Percentiles rank a stretch among this genome's conserved stretches.
Conservation (phyloP, 2,329 filamentous ascomycete genomes). For the Onygena corvina region DNA sequence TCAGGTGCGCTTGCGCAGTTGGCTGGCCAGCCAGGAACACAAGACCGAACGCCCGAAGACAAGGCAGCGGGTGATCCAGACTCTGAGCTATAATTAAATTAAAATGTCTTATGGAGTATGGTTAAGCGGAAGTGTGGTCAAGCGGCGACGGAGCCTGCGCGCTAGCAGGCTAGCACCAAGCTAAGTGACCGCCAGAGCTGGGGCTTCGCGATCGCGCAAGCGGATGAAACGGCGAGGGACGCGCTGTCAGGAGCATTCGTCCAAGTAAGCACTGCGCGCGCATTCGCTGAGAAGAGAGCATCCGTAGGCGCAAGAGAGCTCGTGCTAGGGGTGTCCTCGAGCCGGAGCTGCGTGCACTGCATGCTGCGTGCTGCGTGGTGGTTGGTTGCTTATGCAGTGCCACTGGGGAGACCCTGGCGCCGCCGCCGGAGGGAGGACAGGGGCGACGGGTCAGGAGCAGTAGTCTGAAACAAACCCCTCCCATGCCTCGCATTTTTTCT, state of each 20-base stretch:
- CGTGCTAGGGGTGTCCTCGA: neutral
- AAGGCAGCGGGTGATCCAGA: neutral
- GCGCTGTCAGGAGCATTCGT: no score
- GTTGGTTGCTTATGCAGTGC: neutral
- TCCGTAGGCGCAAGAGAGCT: no score
- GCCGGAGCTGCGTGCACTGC: neutral
- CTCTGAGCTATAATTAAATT: conserved; percentile 2
- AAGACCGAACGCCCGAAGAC: neutral
- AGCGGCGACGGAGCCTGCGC: neutral
- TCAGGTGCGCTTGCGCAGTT: conserved; percentile 1
- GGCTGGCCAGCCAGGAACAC: neutral
- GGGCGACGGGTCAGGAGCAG: conserved; percentile 6
- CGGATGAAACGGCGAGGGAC: no score
- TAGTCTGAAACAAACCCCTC: conserved; percentile 4
- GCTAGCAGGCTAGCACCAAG: conserved; percentile 4
- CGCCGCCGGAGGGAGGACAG: neutral
- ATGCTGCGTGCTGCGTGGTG: no score
- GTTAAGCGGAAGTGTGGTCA: conserved; percentile 1
- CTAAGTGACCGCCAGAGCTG: no score
- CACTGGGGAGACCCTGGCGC: neutral
- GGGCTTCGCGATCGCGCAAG: neutral
- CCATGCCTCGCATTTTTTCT: neutral
- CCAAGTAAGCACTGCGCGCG: no score
- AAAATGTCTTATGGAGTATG: neutral
- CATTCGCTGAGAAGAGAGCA: no score